Conservation (phyloP, 352 stramenopile genomes). For the Phytophthora litchii region DNA sequence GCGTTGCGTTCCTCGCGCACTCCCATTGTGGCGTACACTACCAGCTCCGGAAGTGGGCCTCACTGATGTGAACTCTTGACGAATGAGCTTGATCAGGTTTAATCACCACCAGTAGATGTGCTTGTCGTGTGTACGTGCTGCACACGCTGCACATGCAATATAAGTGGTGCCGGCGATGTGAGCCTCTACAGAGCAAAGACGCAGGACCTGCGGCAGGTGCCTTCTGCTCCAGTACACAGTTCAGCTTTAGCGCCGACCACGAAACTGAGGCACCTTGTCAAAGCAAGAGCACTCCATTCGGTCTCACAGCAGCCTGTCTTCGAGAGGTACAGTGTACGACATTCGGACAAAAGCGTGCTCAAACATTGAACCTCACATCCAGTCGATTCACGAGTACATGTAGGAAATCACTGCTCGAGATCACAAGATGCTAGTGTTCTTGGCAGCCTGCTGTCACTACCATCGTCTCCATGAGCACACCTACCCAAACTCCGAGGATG, state of each 20-base stretch:
- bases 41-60: too few species aligned
- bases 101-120: neutral
- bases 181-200: neutral
- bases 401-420: neutral
- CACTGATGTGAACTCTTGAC: neutral
- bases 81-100: neutral
- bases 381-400: slow-evolving; percentile 5
- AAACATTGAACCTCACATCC: neutral
- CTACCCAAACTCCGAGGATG: neutral
- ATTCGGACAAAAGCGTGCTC: slow-evolving; percentile 8
- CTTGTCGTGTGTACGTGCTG: neutral
- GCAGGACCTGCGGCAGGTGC: neutral
- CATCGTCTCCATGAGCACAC: too few species aligned
- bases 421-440: neutral
- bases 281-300: neutral
- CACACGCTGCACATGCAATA: neutral
- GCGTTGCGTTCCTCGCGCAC: slow-evolving; percentile 24
- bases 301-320: neutral
- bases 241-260: too few species aligned
- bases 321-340: too few species aligned
- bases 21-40: slow-evolving; percentile 7
- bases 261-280: neutral
- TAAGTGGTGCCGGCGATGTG: neutral
- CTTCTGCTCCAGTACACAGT: neutral
- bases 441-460: too few species aligned